Percentiles rank a stretch among this genome's conserved stretches.
phyloP scores from a whole-genome alignment of 352 stramenopile species.

The Phytophthora fragariaefolia region DNA sequence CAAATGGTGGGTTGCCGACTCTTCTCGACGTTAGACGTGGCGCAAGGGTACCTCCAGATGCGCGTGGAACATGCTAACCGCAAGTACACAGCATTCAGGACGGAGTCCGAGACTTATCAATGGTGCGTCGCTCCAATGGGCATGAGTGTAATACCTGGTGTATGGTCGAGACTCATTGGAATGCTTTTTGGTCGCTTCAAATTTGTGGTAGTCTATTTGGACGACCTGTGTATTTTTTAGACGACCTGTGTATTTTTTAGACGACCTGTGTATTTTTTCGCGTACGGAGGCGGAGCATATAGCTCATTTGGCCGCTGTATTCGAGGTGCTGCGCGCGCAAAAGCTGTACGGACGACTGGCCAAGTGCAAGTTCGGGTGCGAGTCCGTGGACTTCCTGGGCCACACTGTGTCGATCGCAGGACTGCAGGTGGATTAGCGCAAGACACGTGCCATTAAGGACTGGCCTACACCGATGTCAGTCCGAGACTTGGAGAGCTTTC shows the following conservation, averaged over 20 bases:
- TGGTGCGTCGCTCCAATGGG: slow-evolving; percentile 51
- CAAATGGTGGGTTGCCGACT: slow-evolving; percentile 1
- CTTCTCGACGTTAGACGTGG: slow-evolving; percentile 36
- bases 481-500: slow-evolving; percentile 33
- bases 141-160: slow-evolving; percentile 43
- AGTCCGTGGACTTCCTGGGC: slow-evolving; percentile 31
- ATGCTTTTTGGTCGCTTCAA: slow-evolving; percentile 26
- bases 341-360: slow-evolving; percentile 23
- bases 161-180: slow-evolving; percentile 47
- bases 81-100: slow-evolving; percentile 45
- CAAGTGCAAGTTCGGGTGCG: slow-evolving; percentile 34
- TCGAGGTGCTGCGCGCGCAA: slow-evolving; percentile 28
- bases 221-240: no score
- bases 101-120: slow-evolving; percentile 41
- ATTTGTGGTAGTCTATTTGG: slow-evolving; percentile 42
- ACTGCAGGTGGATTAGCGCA: slow-evolving; percentile 27
- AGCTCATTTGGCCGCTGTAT: slow-evolving; percentile 32
- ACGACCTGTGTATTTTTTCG: slow-evolving; percentile 38
- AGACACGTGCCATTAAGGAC: slow-evolving; percentile 33
- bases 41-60: slow-evolving; percentile 47
- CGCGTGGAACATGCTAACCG: neutral
- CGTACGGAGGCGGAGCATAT: slow-evolving; percentile 7
- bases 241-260: no score
- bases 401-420: slow-evolving; percentile 29
- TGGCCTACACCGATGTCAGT: slow-evolving; percentile 9